Evolutionary conservation across 1,284 basidiomycete genomes (phyloP).

Genomic region (Cutaneotrichosporon mucoides): DNA sequence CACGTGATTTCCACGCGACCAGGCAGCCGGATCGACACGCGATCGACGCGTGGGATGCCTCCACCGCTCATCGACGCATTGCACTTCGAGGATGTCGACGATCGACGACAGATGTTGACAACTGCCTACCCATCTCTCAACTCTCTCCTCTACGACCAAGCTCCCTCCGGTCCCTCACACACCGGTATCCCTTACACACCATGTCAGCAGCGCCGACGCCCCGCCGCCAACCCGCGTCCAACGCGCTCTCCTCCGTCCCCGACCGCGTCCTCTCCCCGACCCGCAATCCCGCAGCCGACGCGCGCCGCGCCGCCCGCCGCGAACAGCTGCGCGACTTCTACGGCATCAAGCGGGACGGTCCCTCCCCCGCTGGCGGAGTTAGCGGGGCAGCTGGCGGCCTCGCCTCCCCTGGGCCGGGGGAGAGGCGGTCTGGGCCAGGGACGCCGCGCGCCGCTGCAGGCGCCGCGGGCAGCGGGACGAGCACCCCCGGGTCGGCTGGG

Average conservation of each 20-base stretch:
- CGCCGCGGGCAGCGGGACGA: neutral
- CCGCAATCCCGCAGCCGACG: constrained; percentile 6
- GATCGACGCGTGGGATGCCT: too few species aligned
- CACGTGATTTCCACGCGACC: too few species aligned
- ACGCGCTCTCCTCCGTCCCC: constrained; percentile 7
- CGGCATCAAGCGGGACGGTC: constrained; percentile 22
- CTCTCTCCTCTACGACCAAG: too few species aligned
- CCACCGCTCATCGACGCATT: too few species aligned
- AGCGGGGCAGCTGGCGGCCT: too few species aligned
- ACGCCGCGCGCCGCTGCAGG: neutral
- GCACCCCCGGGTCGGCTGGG: too few species aligned
- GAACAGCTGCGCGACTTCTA: constrained; percentile 44
- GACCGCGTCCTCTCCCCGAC: constrained; percentile 15
- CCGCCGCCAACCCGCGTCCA: too few species aligned
- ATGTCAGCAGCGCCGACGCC: neutral
- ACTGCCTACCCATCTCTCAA: too few species aligned
- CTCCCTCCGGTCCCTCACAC: too few species aligned
- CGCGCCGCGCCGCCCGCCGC: constrained; percentile 30
- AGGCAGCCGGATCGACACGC: too few species aligned
- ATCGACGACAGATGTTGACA: too few species aligned
- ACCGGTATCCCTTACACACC: neutral
- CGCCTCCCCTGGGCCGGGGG: neutral
- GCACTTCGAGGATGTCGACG: too few species aligned
- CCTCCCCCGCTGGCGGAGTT: neutral
- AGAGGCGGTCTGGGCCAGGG: neutral